phyloP scores from a whole-genome alignment of 148 eudicot species.

The Dianthus caryophyllus region DNA sequence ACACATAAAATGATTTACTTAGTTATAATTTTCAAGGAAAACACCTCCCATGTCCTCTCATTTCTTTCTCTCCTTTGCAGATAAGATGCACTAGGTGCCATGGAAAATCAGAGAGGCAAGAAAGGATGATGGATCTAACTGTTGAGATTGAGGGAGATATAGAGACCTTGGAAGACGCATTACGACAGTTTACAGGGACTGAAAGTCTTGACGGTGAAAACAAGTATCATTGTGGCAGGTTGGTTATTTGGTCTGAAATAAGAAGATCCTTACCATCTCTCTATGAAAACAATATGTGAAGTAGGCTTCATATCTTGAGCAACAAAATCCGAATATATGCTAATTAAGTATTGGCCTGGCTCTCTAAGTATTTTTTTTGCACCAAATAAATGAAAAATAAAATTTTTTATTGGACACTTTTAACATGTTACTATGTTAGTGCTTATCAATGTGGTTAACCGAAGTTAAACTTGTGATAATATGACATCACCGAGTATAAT shows the following conservation, averaged over 20 bases:
- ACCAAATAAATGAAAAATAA: neutral
- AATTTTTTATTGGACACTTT: neutral
- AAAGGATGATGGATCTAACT: slow-evolving; percentile 86
- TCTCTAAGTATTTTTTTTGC: neutral
- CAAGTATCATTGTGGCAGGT: slow-evolving; percentile 85
- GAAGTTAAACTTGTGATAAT: neutral
- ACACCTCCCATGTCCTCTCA: neutral
- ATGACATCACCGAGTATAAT: neutral
- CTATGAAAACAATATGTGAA: neutral
- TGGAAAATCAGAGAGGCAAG: slow-evolving; percentile 61
- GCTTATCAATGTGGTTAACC: neutral
- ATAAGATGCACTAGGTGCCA: slow-evolving; percentile 75
- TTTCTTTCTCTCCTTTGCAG: slow-evolving; percentile 30
- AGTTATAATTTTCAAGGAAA: neutral
- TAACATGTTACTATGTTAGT: neutral
- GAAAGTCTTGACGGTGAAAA: slow-evolving; percentile 87
- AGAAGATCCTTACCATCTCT: neutral
- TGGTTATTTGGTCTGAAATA: slow-evolving; percentile 5
- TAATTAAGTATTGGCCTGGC: neutral
- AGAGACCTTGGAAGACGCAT: slow-evolving; percentile 73
- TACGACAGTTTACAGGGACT: slow-evolving; percentile 50
- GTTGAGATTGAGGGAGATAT: slow-evolving; percentile 82
- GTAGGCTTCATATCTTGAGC: neutral
- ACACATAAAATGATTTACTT: neutral
- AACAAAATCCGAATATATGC: neutral